Evolutionary conservation across 2,329 filamentous ascomycete genomes (phyloP).

Genomic region (Beauveria asiatica): DNA sequence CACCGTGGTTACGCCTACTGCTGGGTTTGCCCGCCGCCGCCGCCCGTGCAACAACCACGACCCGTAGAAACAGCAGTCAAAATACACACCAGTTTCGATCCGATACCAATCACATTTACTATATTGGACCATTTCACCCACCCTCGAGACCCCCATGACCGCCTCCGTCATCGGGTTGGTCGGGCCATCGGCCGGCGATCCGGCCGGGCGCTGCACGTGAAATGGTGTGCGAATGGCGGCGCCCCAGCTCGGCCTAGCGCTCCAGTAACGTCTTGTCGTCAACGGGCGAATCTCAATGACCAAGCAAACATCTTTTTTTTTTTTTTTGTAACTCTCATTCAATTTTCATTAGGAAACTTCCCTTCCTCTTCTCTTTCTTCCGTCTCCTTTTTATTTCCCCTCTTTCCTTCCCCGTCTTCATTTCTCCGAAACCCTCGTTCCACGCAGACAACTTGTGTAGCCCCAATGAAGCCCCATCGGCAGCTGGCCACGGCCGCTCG

Average conservation of each 20-base stretch:
- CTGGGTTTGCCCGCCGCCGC: too few species aligned
- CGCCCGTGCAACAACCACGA: too few species aligned
- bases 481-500: slow-evolving; percentile 9
- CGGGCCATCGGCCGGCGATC: slow-evolving; percentile 9
- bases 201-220: slow-evolving; percentile 16
- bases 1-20: too few species aligned
- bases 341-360: background rate
- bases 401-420: background rate
- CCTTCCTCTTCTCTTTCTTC: too few species aligned
- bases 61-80: background rate
- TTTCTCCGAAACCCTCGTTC: too few species aligned
- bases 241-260: slow-evolving; percentile 10
- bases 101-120: background rate
- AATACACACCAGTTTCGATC: background rate
- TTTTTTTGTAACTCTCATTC: background rate
- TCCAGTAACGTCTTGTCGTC: background rate
- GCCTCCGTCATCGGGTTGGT: slow-evolving; percentile 10
- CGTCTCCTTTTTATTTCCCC: too few species aligned
- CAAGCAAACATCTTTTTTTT: background rate
- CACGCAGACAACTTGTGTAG: too few species aligned
- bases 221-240: slow-evolving; percentile 18
- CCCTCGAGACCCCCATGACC: background rate
- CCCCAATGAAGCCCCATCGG: slow-evolving; percentile 10
- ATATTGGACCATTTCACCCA: background rate
- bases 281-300: background rate